These are phyloP conservation scores for Fusarium poae DNA, from an alignment of 2,329 filamentous ascomycete genomes.

Conservation along the genomic window DNA sequence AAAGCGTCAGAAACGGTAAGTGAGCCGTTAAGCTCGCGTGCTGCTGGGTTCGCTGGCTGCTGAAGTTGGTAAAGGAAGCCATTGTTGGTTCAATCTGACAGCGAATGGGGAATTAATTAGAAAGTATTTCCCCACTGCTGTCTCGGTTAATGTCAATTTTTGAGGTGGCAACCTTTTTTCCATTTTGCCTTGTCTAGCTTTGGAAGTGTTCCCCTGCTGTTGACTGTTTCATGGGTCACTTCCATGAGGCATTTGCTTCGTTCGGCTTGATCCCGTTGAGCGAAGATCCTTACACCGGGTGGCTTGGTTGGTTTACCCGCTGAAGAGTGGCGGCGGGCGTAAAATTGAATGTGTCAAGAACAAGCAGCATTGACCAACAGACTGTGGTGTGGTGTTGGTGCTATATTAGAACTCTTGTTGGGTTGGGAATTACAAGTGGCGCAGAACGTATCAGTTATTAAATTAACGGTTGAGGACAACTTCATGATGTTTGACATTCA, in stretches of 20 bases:
- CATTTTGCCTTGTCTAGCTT: conserved; percentile 4
- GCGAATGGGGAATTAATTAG: neutral
- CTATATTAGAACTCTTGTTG: neutral
- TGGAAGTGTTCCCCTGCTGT: neutral
- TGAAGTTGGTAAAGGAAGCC: neutral
- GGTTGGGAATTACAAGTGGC: neutral
- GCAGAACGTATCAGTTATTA: neutral
- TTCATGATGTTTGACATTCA: neutral
- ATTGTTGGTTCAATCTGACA: neutral
- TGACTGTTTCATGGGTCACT: neutral
- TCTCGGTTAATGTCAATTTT: neutral
- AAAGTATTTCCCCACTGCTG: conserved; percentile 2
- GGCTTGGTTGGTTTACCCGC: conserved; percentile 10
- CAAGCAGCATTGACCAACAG: no score
- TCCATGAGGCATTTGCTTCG: neutral
- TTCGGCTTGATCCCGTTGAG: neutral
- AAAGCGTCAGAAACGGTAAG: conserved; percentile 1
- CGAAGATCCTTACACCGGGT: conserved; percentile 11
- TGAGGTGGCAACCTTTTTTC: conserved; percentile 13
- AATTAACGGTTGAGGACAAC: neutral
- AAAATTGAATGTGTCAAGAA: neutral
- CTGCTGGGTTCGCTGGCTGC: neutral
- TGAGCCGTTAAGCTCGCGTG: conserved; percentile 2
- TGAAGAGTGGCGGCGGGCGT: conserved; percentile 8
- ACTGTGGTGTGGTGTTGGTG: neutral